Evolutionary conservation across 805 yeast genomes (phyloP).

Genomic region (Pichia deserticola): DNA sequence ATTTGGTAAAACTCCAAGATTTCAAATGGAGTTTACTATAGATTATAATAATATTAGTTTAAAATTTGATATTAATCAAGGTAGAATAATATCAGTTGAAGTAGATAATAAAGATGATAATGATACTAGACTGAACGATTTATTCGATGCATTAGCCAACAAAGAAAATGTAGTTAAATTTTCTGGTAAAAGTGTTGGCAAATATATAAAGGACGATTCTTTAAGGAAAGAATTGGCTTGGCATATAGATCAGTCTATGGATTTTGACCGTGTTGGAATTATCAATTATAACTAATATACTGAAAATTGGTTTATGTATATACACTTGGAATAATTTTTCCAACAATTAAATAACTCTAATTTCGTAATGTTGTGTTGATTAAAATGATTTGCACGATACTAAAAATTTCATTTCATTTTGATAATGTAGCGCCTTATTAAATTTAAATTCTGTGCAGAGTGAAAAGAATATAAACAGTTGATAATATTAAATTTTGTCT

Average conservation of each 20-base stretch:
- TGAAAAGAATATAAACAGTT: too few species aligned
- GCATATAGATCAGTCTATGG: slow-evolving; percentile 22
- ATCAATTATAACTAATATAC: too few species aligned
- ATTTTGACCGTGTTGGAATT: slow-evolving; percentile 10
- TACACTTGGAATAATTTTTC: too few species aligned
- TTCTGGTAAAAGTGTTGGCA: slow-evolving; percentile 14
- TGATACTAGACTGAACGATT: slow-evolving; percentile 12
- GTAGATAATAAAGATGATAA: slow-evolving; percentile 2
- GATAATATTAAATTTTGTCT: too few species aligned
- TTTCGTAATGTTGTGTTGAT: too few species aligned
- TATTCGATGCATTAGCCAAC: slow-evolving; percentile 8
- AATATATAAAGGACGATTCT: slow-evolving; percentile 9
- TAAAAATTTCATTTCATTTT: too few species aligned
- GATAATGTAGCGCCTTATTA: too few species aligned
- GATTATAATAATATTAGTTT: slow-evolving; percentile 23
- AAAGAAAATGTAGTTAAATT: slow-evolving; percentile 13
- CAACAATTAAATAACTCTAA: too few species aligned
- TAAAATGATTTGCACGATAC: too few species aligned
- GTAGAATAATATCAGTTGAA: slow-evolving; percentile 21
- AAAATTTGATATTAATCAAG: slow-evolving; percentile 46
- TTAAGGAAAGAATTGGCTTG: slow-evolving; percentile 18
- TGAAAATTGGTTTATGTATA: too few species aligned
- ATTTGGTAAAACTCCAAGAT: slow-evolving; percentile 70
- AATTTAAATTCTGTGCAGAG: too few species aligned
- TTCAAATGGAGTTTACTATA: slow-evolving; percentile 49